These are phyloP conservation scores for Chaetoceros muelleri DNA, from an alignment of 108 stramenopile genomes.

Conservation along the genomic window DNA sequence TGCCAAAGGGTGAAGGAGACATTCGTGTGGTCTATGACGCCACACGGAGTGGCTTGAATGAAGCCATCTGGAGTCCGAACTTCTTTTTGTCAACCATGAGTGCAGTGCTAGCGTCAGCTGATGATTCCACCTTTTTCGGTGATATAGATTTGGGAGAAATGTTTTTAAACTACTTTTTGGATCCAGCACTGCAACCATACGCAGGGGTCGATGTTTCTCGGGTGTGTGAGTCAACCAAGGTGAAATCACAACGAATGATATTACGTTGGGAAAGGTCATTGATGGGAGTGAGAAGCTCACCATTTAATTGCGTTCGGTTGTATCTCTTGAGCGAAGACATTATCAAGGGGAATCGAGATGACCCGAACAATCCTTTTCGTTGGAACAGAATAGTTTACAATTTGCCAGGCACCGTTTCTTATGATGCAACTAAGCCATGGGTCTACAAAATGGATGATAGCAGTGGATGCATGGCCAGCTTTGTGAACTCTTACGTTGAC, in stretches of 20 bases:
- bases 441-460: no score
- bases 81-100: constrained; percentile 31
- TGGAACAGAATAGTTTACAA: constrained; percentile 21
- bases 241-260: no score
- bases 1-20: no score
- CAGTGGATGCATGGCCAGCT: no score
- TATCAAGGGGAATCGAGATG: constrained; percentile 8
- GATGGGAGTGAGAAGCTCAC: no score
- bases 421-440: constrained; percentile 24
- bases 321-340: no score
- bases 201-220: constrained; percentile 25
- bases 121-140: constrained; percentile 4
- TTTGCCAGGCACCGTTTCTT: constrained; percentile 18
- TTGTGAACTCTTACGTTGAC: no score
- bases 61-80: constrained; percentile 19
- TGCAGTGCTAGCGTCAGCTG: constrained; percentile 3
- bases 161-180: no score
- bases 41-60: constrained; percentile 31
- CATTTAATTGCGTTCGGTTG: no score
- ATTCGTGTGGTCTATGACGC: no score
- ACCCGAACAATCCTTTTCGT: constrained; percentile 13
- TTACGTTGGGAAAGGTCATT: no score
- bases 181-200: constrained; percentile 8
- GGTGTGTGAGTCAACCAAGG: no score
- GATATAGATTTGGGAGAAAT: constrained; percentile 30